Evolutionary conservation across 441 rosid species (phyloP).

Genomic region (Mallotus japonicus): DNA sequence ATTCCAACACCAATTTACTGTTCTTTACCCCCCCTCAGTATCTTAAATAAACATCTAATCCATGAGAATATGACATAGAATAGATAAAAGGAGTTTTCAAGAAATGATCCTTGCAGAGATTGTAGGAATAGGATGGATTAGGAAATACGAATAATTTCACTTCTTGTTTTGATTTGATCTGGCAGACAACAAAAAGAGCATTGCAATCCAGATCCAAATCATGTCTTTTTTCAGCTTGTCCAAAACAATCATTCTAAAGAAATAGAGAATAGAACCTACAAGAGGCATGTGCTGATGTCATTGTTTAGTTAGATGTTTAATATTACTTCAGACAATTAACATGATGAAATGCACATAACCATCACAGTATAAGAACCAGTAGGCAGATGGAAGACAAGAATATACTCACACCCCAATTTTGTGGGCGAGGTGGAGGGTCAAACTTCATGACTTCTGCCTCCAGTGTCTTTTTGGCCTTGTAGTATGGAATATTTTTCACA

Average conservation of each 20-base stretch:
- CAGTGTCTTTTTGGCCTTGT: conserved; percentile 76
- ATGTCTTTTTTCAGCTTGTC: background rate
- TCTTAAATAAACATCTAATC: too few relatives aligned
- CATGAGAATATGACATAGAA: too few relatives aligned
- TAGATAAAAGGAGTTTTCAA: too few relatives aligned
- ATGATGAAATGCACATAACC: background rate
- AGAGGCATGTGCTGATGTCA: background rate
- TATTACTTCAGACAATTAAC: background rate
- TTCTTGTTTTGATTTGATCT: too few relatives aligned
- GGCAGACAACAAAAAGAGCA: background rate
- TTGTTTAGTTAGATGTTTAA: background rate
- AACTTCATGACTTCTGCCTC: conserved; percentile 75
- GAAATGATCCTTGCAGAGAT: too few relatives aligned
- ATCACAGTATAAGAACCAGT: background rate
- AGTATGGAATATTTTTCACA: conserved; percentile 75
- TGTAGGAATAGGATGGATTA: too few relatives aligned
- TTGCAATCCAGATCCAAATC: background rate
- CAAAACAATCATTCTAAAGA: background rate
- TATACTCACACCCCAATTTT: conserved; percentile 82
- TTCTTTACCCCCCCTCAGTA: too few relatives aligned
- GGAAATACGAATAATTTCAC: too few relatives aligned
- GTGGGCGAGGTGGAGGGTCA: conserved; percentile 78
- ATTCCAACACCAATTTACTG: too few relatives aligned
- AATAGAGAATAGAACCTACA: background rate
- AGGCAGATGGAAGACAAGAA: conserved; percentile 7